Conservation (phyloP, 179 eudicot genomes). For the Camellia oleifera region DNA sequence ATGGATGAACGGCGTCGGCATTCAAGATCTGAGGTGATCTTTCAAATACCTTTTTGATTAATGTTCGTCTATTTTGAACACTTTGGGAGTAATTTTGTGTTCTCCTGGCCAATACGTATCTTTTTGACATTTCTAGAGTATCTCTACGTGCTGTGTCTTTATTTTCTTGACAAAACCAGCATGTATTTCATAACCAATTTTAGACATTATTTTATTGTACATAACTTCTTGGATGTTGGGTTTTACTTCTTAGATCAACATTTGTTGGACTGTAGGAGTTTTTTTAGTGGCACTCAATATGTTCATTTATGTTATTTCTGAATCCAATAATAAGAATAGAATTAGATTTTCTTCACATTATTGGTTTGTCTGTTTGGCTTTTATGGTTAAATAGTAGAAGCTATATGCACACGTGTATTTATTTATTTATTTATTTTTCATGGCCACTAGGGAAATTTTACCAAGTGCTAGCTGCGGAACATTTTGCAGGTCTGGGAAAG, state of each 20-base stretch:
- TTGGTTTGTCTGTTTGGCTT: neutral
- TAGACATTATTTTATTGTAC: neutral
- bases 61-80: neutral
- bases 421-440: neutral
- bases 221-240: neutral
- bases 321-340: neutral
- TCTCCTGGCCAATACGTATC: neutral
- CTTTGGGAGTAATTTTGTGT: neutral
- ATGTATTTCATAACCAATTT: neutral
- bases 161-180: neutral
- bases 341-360: neutral
- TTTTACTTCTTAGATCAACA: neutral
- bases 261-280: neutral
- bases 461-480: neutral
- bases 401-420: neutral
- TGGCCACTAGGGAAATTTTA: neutral
- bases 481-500: conserved; percentile 62
- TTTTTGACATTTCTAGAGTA: neutral
- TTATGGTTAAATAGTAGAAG: neutral
- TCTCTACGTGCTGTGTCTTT: neutral
- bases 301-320: neutral
- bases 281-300: neutral
- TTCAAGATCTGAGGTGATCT: conserved; percentile 66
- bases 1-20: conserved; percentile 49
- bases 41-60: neutral